Conservation (phyloP, 108 stramenopile species). For the Nannochloropsis gaditana region DNA sequence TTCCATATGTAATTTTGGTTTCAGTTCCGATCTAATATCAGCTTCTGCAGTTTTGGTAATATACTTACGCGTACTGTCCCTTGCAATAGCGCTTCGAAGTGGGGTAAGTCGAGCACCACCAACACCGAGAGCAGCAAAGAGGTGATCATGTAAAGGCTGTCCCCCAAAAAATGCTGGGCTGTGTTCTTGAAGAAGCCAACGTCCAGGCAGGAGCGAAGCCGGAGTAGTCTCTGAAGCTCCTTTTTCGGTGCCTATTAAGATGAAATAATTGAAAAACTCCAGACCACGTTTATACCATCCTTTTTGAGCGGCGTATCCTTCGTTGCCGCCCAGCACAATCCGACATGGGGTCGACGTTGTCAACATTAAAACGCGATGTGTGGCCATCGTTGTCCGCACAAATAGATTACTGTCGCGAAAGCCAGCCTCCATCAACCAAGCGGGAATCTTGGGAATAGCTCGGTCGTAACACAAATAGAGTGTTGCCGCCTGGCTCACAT, state of each 20-base stretch:
- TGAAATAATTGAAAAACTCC: not conserved
- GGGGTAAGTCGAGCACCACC: not conserved
- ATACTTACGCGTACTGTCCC: not conserved
- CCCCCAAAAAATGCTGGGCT: constrained; percentile 11
- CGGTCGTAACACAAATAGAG: not conserved
- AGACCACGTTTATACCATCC: not conserved
- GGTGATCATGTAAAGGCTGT: not conserved
- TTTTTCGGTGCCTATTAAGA: not conserved
- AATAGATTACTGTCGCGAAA: not conserved
- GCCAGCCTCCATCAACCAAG: not conserved
- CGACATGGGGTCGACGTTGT: not conserved
- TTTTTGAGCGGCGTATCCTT: not conserved
- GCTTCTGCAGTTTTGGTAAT: not conserved
- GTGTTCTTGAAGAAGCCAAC: not conserved
- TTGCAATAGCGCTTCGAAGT: not conserved
- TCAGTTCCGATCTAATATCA: not conserved
- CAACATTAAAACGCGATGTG: not conserved
- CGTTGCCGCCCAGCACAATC: not conserved
- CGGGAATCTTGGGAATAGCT: constrained; percentile 15
- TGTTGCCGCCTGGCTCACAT: not conserved
- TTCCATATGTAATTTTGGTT: not conserved
- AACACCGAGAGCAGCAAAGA: not conserved
- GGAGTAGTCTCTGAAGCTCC: not conserved
- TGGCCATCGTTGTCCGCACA: not conserved
- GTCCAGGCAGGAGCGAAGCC: not conserved